A percentile compares a stretch with the other conserved stretches of the same genome.
Conservation (phyloP, 2,329 filamentous ascomycete genomes). For the Cladosporium sphaerospermum region DNA sequence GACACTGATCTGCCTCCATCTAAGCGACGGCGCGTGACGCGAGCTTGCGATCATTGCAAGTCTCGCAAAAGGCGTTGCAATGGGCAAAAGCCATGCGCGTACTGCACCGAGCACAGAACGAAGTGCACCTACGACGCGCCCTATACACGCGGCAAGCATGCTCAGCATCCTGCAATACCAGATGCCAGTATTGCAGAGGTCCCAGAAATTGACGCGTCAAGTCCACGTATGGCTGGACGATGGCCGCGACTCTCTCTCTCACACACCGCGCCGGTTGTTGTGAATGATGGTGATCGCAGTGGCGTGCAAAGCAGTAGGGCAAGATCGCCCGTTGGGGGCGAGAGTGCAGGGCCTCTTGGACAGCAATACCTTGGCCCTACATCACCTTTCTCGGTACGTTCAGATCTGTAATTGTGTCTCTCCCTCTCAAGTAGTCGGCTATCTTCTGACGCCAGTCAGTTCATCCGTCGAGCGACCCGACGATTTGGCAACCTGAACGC, state of each 20-base stretch:
- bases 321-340: slow-evolving; percentile 17
- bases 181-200: slow-evolving; percentile 10
- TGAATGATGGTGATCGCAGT: slow-evolving; percentile 13
- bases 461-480: slow-evolving; percentile 46
- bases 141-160: slow-evolving; percentile 39
- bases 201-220: slow-evolving; percentile 1
- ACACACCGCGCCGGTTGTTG: not conserved
- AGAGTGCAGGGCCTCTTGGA: slow-evolving; percentile 9
- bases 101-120: slow-evolving; percentile 29
- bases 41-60: slow-evolving; percentile 30
- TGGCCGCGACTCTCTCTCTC: slow-evolving; percentile 5
- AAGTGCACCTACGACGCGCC: slow-evolving; percentile 46
- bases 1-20: not conserved
- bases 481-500: slow-evolving; percentile 34
- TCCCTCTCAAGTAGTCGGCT: not conserved
- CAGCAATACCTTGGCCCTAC: slow-evolving; percentile 22
- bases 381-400: slow-evolving; percentile 19
- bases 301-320: slow-evolving; percentile 16
- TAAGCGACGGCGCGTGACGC: slow-evolving; percentile 14
- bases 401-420: not conserved
- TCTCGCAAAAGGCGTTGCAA: slow-evolving; percentile 37
- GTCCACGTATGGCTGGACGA: slow-evolving; percentile 8
- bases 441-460: slow-evolving; percentile 18
- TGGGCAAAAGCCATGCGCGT: slow-evolving; percentile 35
- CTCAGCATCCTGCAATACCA: slow-evolving; percentile 30